These are phyloP conservation scores for Begonia loranthoides DNA, from an alignment of 306 rosid genomes.

Conservation along the genomic window DNA sequence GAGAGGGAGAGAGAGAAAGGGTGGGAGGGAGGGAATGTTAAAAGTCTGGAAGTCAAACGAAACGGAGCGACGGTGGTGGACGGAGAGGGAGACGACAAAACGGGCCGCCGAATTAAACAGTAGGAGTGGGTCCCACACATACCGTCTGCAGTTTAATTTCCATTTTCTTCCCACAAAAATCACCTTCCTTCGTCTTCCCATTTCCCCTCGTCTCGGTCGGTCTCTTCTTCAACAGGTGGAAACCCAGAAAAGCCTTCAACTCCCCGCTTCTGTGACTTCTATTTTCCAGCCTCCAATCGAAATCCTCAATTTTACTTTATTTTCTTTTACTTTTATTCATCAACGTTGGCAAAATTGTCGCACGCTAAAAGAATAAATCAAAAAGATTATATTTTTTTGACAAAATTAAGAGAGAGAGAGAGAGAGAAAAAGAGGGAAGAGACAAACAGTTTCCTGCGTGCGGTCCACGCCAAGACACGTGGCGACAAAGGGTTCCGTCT, in stretches of 20 bases:
- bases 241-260: no score
- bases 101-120: conserved; percentile 74
- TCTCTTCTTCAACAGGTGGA: background rate
- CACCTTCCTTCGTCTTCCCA: background rate
- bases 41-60: conserved; percentile 31
- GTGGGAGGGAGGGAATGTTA: background rate
- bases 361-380: no score
- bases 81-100: conserved; percentile 92
- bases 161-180: background rate
- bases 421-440: conserved; percentile 1
- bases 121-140: conserved; percentile 34
- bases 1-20: conserved; percentile 13
- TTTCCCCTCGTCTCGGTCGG: background rate
- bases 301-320: no score
- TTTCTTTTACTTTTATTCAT: no score
- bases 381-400: background rate
- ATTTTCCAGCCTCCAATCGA: no score
- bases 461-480: conserved; percentile 76
- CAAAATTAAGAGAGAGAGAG: background rate
- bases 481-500: conserved; percentile 65
- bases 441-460: conserved; percentile 43
- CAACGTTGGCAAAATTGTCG: no score
- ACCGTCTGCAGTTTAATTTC: background rate
- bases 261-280: no score
- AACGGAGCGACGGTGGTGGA: conserved; percentile 48